Percentiles rank a stretch among this genome's conserved stretches.
These are phyloP conservation scores for Ogataea populi-albae DNA, from an alignment of 805 yeast species.

Conservation along the genomic window DNA sequence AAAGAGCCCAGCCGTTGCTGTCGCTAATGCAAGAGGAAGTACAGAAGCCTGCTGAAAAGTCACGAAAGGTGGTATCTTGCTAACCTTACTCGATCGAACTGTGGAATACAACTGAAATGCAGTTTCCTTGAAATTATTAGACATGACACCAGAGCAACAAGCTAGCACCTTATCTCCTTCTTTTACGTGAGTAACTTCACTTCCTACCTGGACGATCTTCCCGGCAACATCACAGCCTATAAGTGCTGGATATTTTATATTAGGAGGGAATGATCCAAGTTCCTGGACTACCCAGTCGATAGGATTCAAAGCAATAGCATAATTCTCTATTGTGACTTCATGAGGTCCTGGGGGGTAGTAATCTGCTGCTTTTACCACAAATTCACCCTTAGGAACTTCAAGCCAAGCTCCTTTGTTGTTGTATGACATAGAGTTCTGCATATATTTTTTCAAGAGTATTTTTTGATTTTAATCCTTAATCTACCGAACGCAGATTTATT, in stretches of 20 bases:
- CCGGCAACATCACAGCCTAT: constrained; percentile 12
- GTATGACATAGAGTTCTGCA: no score
- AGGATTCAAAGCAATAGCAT: constrained; percentile 1
- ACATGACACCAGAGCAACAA: background rate
- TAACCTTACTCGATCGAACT: background rate
- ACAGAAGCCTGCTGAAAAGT: constrained; percentile 9
- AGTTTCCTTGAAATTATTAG: background rate
- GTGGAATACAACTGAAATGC: constrained; percentile 8
- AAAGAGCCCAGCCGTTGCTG: constrained; percentile 9
- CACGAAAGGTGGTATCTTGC: constrained; percentile 6
- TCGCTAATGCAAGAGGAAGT: constrained; percentile 5
- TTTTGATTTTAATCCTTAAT: no score
- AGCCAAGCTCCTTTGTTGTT: constrained; percentile 1
- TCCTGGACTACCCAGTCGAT: background rate
- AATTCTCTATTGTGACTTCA: constrained; percentile 1
- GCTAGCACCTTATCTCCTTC: constrained; percentile 13
- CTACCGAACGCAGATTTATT: no score
- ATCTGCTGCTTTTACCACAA: background rate
- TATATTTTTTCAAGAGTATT: no score
- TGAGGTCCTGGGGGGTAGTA: background rate
- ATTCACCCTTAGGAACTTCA: background rate
- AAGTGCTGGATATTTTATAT: background rate
- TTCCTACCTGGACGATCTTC: constrained; percentile 8
- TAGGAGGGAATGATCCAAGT: background rate
- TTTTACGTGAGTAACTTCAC: constrained; percentile 7